A percentile compares a stretch with the other conserved stretches of the same genome.
Conservation (phyloP, 2,329 filamentous ascomycete species). For the Simplicillium aogashimaense region DNA sequence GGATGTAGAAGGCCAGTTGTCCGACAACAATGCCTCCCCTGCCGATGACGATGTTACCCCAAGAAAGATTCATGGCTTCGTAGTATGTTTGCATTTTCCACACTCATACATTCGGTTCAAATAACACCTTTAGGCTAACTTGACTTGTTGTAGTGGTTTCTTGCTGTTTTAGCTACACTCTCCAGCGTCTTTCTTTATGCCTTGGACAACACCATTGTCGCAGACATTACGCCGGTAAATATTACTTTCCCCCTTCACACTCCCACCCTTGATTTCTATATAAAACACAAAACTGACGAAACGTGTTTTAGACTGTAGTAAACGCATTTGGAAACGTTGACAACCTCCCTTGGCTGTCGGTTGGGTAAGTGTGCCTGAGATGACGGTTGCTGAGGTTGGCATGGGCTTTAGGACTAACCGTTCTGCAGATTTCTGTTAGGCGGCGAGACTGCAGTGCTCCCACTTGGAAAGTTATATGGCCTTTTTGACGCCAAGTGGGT, state of each 20-base stretch:
- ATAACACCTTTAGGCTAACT: not conserved
- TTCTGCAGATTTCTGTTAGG: conserved; percentile 8
- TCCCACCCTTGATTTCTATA: no score
- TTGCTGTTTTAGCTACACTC: conserved; percentile 12
- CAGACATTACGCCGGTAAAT: conserved; percentile 27
- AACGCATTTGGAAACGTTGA: conserved; percentile 19
- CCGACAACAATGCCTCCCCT: no score
- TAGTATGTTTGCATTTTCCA: no score
- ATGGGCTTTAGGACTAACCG: no score
- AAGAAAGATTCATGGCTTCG: no score
- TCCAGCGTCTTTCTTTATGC: conserved; percentile 25
- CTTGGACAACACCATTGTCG: conserved; percentile 36
- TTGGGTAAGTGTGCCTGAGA: conserved; percentile 1
- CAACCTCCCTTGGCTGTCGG: conserved; percentile 29
- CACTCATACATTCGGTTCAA: no score
- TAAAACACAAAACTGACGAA: not conserved
- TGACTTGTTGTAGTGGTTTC: conserved; percentile 5
- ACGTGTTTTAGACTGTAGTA: conserved; percentile 17
- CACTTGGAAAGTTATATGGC: conserved; percentile 30
- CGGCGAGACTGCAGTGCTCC: conserved; percentile 24
- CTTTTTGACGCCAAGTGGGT: conserved; percentile 33
- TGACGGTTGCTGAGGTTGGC: no score
- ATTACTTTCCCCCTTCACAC: no score
- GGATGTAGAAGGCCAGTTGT: no score
- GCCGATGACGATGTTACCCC: no score